A percentile compares a stretch with the other conserved stretches of the same genome.
These are phyloP conservation scores for Spizellomyces punctatus DNA, from an alignment of 192 early-diverging fungal genomes.

Conservation along the genomic window DNA sequence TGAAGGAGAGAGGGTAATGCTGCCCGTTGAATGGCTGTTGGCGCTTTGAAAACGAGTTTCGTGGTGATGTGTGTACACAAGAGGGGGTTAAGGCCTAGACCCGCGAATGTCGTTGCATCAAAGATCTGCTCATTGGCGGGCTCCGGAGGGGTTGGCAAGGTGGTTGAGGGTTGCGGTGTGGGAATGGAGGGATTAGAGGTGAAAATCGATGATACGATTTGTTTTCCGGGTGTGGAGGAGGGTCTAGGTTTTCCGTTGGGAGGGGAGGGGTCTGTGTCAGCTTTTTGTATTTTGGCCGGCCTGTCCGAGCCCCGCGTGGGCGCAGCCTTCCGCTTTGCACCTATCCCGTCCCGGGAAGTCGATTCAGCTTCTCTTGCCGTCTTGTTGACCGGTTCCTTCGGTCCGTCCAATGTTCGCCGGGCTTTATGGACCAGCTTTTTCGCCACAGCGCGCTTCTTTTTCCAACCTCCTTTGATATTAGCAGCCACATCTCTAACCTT, in stretches of 20 bases:
- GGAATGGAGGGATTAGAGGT: constrained; percentile 32
- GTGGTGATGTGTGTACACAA: constrained; percentile 66
- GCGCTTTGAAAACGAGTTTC: constrained; percentile 76
- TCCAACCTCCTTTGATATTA: constrained; percentile 11
- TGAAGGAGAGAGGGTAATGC: constrained; percentile 68
- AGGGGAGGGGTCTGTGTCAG: neutral
- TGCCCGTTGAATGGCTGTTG: constrained; percentile 88
- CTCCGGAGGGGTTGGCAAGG: constrained; percentile 24
- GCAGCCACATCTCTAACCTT: constrained; percentile 6
- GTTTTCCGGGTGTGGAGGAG: constrained; percentile 37
- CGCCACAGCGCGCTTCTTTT: constrained; percentile 24
- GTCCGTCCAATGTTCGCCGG: no score
- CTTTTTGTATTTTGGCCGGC: neutral
- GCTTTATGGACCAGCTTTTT: constrained; percentile 34
- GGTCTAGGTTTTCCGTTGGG: no score
- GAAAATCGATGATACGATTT: constrained; percentile 83
- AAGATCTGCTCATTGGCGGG: constrained; percentile 15
- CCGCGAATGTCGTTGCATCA: constrained; percentile 58
- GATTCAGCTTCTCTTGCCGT: constrained; percentile 20
- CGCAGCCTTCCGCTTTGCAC: neutral
- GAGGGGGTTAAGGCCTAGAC: constrained; percentile 76
- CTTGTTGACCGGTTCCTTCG: constrained; percentile 16
- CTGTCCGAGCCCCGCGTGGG: neutral
- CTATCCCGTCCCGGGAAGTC: neutral
- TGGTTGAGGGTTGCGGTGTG: neutral